These are phyloP conservation scores for Pythium aphanidermatum DNA, from an alignment of 352 stramenopile species.

Conservation along the genomic window DNA sequence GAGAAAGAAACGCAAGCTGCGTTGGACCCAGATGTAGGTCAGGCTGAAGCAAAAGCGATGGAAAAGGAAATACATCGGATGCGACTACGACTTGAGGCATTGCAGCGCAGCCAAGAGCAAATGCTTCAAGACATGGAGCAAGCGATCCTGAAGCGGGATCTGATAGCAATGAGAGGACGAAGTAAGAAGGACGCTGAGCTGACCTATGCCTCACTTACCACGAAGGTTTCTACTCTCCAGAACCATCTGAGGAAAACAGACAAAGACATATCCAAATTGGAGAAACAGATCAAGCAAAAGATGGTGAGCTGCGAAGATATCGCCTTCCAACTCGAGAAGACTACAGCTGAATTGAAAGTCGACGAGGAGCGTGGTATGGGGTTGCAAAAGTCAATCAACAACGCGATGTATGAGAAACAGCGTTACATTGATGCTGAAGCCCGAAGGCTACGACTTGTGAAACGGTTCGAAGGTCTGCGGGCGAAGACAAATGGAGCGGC, in stretches of 20 bases:
- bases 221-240: conserved; percentile 73
- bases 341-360: conserved; percentile 70
- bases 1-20: conserved; percentile 94
- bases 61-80: conserved; percentile 96
- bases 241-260: conserved; percentile 71
- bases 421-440: conserved; percentile 70
- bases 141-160: conserved; percentile 90
- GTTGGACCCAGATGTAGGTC: conserved; percentile 89
- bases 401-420: conserved; percentile 89
- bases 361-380: conserved; percentile 55
- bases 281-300: conserved; percentile 59
- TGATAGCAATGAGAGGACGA: conserved; percentile 86
- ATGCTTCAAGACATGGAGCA: conserved; percentile 94
- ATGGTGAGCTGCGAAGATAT: conserved; percentile 61
- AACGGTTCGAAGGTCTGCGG: conserved; percentile 60
- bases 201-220: conserved; percentile 79
- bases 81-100: conserved; percentile 86
- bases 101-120: conserved; percentile 89
- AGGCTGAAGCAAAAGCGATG: conserved; percentile 89
- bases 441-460: conserved; percentile 63
- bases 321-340: conserved; percentile 72
- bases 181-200: conserved; percentile 79
- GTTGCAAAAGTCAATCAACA: conserved; percentile 83
- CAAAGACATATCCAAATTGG: conserved; percentile 47
- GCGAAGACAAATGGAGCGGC: conserved; percentile 27